A percentile compares a stretch with the other conserved stretches of the same genome.
These are phyloP conservation scores for Pichia occidentalis DNA, from an alignment of 805 yeast genomes.

Conservation along the genomic window DNA sequence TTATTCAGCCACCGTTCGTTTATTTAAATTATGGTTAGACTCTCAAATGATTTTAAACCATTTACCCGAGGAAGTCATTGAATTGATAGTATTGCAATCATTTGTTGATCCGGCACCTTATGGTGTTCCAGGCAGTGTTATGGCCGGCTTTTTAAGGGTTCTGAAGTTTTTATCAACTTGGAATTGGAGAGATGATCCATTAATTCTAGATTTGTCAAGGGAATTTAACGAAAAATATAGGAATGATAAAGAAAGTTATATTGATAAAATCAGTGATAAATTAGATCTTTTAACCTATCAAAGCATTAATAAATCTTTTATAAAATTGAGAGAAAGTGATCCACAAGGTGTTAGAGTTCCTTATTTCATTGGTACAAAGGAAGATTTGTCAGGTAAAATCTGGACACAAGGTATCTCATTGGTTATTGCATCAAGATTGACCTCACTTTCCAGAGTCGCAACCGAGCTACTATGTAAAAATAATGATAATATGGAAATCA, in stretches of 20 bases:
- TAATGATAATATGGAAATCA: slow-evolving; percentile 22
- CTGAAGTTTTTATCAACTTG: slow-evolving; percentile 67
- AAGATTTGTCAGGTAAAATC: slow-evolving; percentile 78
- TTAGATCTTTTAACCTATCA: slow-evolving; percentile 58
- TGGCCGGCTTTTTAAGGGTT: slow-evolving; percentile 73
- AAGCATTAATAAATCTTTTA: slow-evolving; percentile 55
- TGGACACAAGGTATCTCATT: slow-evolving; percentile 51
- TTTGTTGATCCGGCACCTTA: slow-evolving; percentile 88
- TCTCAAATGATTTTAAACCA: slow-evolving; percentile 69
- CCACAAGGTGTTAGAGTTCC: slow-evolving; percentile 78
- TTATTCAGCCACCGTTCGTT: slow-evolving; percentile 72
- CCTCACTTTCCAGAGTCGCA: slow-evolving; percentile 80
- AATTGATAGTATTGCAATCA: slow-evolving; percentile 72
- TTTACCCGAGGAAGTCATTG: slow-evolving; percentile 72
- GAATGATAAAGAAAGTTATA: slow-evolving; percentile 16
- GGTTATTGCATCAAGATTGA: slow-evolving; percentile 81
- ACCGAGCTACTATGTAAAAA: slow-evolving; percentile 39
- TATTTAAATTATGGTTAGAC: slow-evolving; percentile 87
- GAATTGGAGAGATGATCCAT: slow-evolving; percentile 92
- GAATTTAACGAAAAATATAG: slow-evolving; percentile 27
- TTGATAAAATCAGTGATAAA: slow-evolving; percentile 50
- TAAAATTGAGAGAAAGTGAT: slow-evolving; percentile 64
- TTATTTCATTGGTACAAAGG: slow-evolving; percentile 74
- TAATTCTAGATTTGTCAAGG: slow-evolving; percentile 69
- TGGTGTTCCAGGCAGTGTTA: slow-evolving; percentile 69